These are phyloP conservation scores for Isochrysis galbana DNA, from an alignment of 78 protist species.

Conservation along the genomic window DNA sequence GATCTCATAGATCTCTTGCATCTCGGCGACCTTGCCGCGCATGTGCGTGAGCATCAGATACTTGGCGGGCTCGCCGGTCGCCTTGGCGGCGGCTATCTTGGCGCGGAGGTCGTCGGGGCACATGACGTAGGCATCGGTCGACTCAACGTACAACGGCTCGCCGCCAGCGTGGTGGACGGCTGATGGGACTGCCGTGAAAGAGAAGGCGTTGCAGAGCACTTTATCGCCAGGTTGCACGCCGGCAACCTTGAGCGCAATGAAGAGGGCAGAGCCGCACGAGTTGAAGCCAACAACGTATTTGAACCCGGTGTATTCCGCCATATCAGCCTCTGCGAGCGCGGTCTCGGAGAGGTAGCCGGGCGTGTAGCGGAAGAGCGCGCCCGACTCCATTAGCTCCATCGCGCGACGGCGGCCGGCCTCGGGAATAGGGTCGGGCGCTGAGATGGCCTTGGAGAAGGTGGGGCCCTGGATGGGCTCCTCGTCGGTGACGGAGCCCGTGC, in stretches of 20 bases:
- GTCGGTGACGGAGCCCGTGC: no score
- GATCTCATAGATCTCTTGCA: not conserved
- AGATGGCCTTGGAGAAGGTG: not conserved
- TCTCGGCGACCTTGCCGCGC: conserved; percentile 44
- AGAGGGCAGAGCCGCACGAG: not conserved
- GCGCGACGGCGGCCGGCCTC: not conserved
- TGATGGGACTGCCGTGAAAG: conserved; percentile 37
- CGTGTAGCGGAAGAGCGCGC: conserved; percentile 12
- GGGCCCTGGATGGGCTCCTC: not conserved
- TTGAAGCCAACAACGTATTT: conserved; percentile 10
- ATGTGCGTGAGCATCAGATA: conserved; percentile 32
- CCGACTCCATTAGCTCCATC: not conserved
- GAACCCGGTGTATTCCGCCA: not conserved
- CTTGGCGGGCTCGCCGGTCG: no score
- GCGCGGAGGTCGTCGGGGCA: not conserved
- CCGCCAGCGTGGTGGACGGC: conserved; percentile 24
- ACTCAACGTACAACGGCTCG: not conserved
- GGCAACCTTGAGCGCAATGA: not conserved
- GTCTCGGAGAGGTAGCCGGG: not conserved
- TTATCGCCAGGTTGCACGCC: conserved; percentile 1
- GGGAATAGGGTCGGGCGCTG: not conserved
- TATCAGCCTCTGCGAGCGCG: not conserved
- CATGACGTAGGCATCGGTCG: not conserved
- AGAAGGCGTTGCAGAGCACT: conserved; percentile 35
- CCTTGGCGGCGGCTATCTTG: not conserved